Base-by-base conservation (phyloP, 225 moss, liverwort and hornwort genomes). In the Physcomitrellopsis africana region DNA sequence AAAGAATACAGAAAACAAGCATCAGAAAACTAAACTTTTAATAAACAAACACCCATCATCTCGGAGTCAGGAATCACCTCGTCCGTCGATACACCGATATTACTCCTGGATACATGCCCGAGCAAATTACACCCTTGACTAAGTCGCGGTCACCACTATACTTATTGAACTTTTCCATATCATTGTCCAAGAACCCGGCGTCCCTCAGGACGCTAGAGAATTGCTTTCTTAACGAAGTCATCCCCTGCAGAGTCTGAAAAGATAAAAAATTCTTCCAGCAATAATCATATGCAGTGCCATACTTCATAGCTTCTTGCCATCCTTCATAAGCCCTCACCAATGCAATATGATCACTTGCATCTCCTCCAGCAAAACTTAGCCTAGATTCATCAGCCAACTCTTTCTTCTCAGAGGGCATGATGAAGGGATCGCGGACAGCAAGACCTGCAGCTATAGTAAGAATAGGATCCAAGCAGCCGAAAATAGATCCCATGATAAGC, bases 231-330 rank as follows among this genome's bases (percentile, higher is more conserved):
- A 99, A 84, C 41, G 93, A 95, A 41, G 75, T 80, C 92, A 99
- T 95, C 58, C 93, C 89, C 73, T 95, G 93, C 75, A 99, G 64
- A 29, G 95, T 93, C 63, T 93, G 99, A 59, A 89, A 90, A 10
- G 99, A 99, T 46, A 99, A 79, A 66, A 99, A 99, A 55, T 99
- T 95, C 78, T 83, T 86, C 99, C 99, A 99, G 81, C 99, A 99
- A 51, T 86, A 99, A 51, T 99, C 95, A 70, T 72, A 78, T 41
- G 80, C 95, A 24, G 5, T 68, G 7, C 92, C 92, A 65, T 63
- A 46, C 19, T 54, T 74, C 95, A 92, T 93, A 47, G 95, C 84
- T 60, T 76, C 82, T 68, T 89, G 87, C 95, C 95, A 99, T 14
- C 95, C 95, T 78, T 95, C 91, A 76, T 88, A 99, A 12, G 99